These are phyloP conservation scores for Colletotrichum somersetense DNA, from an alignment of 2,329 filamentous ascomycete species.

Conservation along the genomic window DNA sequence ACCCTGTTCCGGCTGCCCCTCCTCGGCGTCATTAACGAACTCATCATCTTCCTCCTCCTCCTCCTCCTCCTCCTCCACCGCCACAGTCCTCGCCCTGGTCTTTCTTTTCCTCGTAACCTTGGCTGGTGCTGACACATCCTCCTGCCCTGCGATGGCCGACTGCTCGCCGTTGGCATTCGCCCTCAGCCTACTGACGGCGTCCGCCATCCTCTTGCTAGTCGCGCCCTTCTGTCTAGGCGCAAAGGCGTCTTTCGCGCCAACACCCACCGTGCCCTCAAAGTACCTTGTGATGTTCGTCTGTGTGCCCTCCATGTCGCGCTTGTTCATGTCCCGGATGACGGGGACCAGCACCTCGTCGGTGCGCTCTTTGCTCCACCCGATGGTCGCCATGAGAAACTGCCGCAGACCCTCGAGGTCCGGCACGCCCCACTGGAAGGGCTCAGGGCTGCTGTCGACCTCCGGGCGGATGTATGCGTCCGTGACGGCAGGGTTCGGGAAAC, in stretches of 20 bases:
- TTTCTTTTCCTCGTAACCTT: slow-evolving; percentile 37
- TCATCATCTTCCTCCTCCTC: too few relatives aligned
- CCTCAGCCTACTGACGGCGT: slow-evolving; percentile 77
- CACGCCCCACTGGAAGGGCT: slow-evolving; percentile 93
- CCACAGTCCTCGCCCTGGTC: slow-evolving; percentile 15
- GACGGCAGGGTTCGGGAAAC: slow-evolving; percentile 84
- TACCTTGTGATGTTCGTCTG: slow-evolving; percentile 97
- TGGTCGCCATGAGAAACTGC: slow-evolving; percentile 87
- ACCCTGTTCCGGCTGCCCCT: slow-evolving; percentile 4
- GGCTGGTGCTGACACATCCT: slow-evolving; percentile 2
- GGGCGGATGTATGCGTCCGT: slow-evolving; percentile 87
- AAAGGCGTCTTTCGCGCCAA: slow-evolving; percentile 75
- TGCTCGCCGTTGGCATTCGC: slow-evolving; percentile 59
- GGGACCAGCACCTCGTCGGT: slow-evolving; percentile 97
- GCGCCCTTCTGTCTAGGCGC: slow-evolving; percentile 75
- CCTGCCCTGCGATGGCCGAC: background rate
- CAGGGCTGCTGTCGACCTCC: slow-evolving; percentile 83
- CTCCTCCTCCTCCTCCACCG: slow-evolving; percentile 29
- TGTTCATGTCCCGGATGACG: slow-evolving; percentile 96
- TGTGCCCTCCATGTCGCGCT: slow-evolving; percentile 87
- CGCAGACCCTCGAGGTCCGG: slow-evolving; percentile 90
- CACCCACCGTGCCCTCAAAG: slow-evolving; percentile 81
- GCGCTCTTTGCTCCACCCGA: slow-evolving; percentile 91
- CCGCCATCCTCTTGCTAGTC: slow-evolving; percentile 81
- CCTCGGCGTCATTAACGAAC: slow-evolving; percentile 20